Evolutionary conservation across 2,329 filamentous ascomycete species (phyloP).

Genomic region (Thyridium curvatum): DNA sequence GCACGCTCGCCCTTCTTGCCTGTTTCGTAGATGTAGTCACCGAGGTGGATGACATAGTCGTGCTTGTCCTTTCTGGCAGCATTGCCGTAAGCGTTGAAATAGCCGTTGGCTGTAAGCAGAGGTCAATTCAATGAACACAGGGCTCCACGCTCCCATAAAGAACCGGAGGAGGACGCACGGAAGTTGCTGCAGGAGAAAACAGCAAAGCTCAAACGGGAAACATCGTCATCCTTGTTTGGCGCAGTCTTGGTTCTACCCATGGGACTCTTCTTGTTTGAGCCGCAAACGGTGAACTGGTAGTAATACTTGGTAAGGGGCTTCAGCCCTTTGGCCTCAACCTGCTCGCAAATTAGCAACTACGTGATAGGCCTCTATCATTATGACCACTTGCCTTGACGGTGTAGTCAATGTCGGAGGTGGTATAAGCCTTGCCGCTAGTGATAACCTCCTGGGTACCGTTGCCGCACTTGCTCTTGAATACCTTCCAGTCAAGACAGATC

Average conservation of each 20-base stretch:
- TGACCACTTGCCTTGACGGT: constrained; percentile 54
- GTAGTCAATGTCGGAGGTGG: constrained; percentile 68
- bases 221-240: constrained; percentile 48
- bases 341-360: constrained; percentile 5
- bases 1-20: constrained; percentile 36
- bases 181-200: constrained; percentile 69
- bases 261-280: constrained; percentile 53
- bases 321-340: constrained; percentile 60
- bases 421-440: constrained; percentile 53
- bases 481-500: constrained; percentile 61
- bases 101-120: constrained; percentile 37
- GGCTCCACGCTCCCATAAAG: not conserved
- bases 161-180: constrained; percentile 28
- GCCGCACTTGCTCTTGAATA: constrained; percentile 36
- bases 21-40: constrained; percentile 61
- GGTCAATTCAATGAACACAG: not conserved
- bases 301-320: constrained; percentile 59
- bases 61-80: constrained; percentile 51
- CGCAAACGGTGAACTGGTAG: constrained; percentile 66
- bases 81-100: constrained; percentile 56
- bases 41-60: constrained; percentile 54
- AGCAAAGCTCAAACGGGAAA: constrained; percentile 53
- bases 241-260: constrained; percentile 66
- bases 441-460: constrained; percentile 11
- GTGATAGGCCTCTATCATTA: too few relatives aligned